Percentiles rank a stretch among this genome's conserved stretches.
phyloP scores from a whole-genome alignment of 139 green algal species.

The Desmodesmus armatus region DNA sequence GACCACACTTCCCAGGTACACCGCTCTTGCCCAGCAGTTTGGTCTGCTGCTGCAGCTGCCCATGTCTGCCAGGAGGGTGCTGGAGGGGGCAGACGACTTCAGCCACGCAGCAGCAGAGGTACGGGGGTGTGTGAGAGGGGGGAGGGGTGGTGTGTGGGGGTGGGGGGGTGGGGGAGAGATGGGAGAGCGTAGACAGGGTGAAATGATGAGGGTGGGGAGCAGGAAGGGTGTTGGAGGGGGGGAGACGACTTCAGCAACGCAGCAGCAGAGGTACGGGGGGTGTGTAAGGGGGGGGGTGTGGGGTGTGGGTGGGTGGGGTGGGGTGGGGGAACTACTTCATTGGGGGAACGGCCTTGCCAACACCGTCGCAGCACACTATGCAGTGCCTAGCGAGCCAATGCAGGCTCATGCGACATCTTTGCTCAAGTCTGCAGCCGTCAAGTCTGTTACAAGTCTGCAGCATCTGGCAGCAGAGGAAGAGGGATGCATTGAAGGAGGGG shows the following conservation, averaged over 20 bases:
- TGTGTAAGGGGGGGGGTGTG: no score
- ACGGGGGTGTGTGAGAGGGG: neutral
- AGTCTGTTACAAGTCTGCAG: no score
- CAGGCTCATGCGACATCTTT: no score
- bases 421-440: no score
- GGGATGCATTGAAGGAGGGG: no score
- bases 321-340: no score
- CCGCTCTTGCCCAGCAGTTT: constrained; percentile 5
- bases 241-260: neutral
- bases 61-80: neutral
- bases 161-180: neutral
- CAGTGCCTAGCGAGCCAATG: no score
- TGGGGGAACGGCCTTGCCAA: no score
- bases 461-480: no score
- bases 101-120: constrained; percentile 3
- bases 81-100: constrained; percentile 34
- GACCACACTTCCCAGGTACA: no score
- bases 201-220: neutral
- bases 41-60: constrained; percentile 43
- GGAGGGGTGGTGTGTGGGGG: neutral
- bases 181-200: neutral
- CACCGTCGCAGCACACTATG: no score
- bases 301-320: no score
- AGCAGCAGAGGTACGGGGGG: neutral
- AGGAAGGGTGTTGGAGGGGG: neutral